A percentile compares a stretch with the other conserved stretches of the same genome.
Evolutionary conservation across 345 rosid genomes (phyloP).

Genomic region (Populus davidiana): DNA sequence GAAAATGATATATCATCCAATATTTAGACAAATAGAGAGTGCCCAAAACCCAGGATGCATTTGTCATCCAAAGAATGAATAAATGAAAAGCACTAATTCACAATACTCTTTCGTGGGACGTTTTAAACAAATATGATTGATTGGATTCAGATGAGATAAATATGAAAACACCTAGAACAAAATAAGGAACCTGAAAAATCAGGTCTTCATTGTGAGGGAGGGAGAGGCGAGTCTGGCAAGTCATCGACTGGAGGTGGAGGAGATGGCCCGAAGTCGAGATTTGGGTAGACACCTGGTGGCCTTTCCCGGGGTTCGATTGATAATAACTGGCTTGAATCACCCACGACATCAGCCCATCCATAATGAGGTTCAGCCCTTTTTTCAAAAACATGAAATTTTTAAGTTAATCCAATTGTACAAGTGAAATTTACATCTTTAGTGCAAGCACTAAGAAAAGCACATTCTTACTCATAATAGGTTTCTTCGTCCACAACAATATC

Average conservation of each 20-base stretch:
- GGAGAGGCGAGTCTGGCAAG: constrained; percentile 23
- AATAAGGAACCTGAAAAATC: constrained; percentile 11
- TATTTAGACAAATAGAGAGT: not conserved
- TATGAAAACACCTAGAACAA: constrained; percentile 15
- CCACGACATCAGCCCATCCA: constrained; percentile 97
- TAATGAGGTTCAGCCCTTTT: constrained; percentile 95
- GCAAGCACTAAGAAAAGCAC: not conserved
- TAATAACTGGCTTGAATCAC: constrained; percentile 79
- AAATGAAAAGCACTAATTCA: constrained; percentile 14
- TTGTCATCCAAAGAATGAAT: constrained; percentile 38
- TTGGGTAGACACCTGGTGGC: constrained; percentile 85
- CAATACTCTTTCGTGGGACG: constrained; percentile 12
- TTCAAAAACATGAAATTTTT: constrained; percentile 1
- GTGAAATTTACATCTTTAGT: not conserved
- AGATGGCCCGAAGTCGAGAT: constrained; percentile 64
- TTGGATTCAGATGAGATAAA: not conserved
- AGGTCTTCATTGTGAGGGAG: constrained; percentile 16
- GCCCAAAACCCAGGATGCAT: constrained; percentile 11
- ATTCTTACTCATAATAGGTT: constrained; percentile 83
- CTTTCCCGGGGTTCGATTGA: constrained; percentile 72
- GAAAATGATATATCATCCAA: not conserved
- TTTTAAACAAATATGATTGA: constrained; percentile 19
- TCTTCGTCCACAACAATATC: constrained; percentile 93
- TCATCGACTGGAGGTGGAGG: constrained; percentile 49
- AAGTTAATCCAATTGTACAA: not conserved